Conservation (phyloP, 1,139 yeast genomes). For the Blastobotrys elegans region DNA sequence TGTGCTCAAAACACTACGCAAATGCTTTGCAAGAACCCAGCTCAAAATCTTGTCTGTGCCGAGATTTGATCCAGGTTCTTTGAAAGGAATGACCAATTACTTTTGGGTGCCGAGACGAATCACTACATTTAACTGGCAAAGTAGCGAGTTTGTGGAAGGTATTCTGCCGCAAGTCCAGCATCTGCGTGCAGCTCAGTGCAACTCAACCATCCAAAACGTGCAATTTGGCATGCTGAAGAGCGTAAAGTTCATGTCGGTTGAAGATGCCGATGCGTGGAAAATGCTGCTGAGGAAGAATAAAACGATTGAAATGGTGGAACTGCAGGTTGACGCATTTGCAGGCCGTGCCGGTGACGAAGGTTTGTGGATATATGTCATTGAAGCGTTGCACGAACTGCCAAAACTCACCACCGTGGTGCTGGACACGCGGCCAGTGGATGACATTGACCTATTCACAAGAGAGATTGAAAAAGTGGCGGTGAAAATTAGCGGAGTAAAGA, state of each 20-base stretch:
- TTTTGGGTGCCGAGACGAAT: conserved; percentile 3
- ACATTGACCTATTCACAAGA: background rate
- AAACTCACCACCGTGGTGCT: background rate
- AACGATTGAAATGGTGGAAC: background rate
- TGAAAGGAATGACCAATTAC: background rate
- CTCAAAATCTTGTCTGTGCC: conserved; percentile 3
- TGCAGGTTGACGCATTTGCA: background rate
- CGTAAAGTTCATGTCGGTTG: background rate
- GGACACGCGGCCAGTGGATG: background rate
- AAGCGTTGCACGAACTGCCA: background rate
- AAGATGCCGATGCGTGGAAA: background rate
- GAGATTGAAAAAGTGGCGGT: background rate
- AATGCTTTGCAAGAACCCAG: background rate
- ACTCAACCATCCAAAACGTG: background rate
- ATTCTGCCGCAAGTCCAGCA: conserved; percentile 1
- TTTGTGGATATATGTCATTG: background rate
- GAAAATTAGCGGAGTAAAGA: background rate
- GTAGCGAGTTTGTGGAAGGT: background rate
- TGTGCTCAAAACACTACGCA: background rate
- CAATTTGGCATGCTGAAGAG: background rate
- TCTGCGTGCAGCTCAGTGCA: conserved; percentile 5
- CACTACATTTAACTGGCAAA: conserved; percentile 3
- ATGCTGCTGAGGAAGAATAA: background rate
- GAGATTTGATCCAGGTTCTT: background rate
- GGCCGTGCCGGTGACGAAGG: background rate